Percentiles rank a stretch among this genome's conserved stretches.
phyloP scores from a whole-genome alignment of 2,329 filamentous ascomycete species.

The Drechslerella stenobrocha region DNA sequence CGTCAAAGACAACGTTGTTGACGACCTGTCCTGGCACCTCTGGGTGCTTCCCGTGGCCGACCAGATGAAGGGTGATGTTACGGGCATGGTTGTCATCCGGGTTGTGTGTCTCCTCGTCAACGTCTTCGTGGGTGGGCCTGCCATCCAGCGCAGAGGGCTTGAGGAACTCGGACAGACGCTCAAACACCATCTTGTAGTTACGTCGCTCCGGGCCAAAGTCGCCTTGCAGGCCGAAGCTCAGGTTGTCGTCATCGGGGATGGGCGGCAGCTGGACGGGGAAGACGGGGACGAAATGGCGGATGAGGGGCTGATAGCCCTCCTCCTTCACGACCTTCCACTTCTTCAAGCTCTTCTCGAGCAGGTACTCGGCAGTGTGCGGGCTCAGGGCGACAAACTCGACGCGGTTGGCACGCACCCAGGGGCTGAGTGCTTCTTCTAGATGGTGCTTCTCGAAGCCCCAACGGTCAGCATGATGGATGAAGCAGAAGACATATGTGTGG shows the following conservation, averaged over 20 bases:
- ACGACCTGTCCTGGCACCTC: conserved; percentile 50
- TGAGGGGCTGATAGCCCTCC: conserved; percentile 40
- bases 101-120: conserved; percentile 33
- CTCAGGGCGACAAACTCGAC: conserved; percentile 52
- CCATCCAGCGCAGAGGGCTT: conserved; percentile 28
- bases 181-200: conserved; percentile 53
- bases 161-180: conserved; percentile 50
- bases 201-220: conserved; percentile 52
- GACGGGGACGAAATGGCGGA: conserved; percentile 52
- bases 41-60: conserved; percentile 51
- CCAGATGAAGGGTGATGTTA: conserved; percentile 51
- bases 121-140: conserved; percentile 7
- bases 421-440: conserved; percentile 44
- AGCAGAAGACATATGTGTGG: conserved; percentile 53
- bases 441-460: conserved; percentile 49
- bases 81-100: conserved; percentile 15
- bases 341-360: conserved; percentile 49
- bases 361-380: conserved; percentile 52
- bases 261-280: conserved; percentile 52
- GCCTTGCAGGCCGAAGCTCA: conserved; percentile 53
- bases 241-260: conserved; percentile 34
- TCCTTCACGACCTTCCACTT: conserved; percentile 50
- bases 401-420: conserved; percentile 51
- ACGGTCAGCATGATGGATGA: conserved; percentile 52
- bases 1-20: conserved; percentile 52